Conservation (phyloP, 164 flowering plant genomes). For the Nymphaea thermarum region DNA sequence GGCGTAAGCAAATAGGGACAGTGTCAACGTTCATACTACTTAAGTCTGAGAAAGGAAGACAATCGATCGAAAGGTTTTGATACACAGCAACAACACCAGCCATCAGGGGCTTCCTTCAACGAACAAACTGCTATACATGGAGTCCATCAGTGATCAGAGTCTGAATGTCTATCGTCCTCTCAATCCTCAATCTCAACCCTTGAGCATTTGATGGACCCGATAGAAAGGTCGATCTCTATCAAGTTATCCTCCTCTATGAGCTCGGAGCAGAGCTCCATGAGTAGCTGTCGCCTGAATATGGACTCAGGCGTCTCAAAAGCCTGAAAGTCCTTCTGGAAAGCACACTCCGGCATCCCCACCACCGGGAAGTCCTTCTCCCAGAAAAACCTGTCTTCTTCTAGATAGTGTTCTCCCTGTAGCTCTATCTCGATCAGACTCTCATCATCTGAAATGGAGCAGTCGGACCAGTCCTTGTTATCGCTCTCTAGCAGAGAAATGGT, state of each 20-base stretch:
- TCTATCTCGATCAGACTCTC: conserved; percentile 82
- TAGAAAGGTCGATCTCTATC: conserved; percentile 56
- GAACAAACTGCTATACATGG: too few species aligned
- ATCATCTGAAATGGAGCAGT: conserved; percentile 74
- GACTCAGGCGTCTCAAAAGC: conserved; percentile 18
- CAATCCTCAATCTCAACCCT: conserved; percentile 29
- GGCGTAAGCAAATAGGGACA: too few species aligned
- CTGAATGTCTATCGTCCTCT: neutral
- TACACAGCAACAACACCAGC: too few species aligned
- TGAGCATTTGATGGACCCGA: conserved; percentile 44
- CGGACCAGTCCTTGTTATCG: conserved; percentile 23
- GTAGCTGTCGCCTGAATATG: conserved; percentile 22
- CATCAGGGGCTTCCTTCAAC: too few species aligned
- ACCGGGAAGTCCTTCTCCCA: conserved; percentile 4
- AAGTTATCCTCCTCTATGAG: conserved; percentile 48
- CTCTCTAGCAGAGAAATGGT: neutral
- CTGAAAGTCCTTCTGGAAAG: conserved; percentile 3
- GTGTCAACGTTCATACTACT: too few species aligned
- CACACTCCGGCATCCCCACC: neutral
- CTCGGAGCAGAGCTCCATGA: conserved; percentile 50
- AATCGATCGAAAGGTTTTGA: too few species aligned
- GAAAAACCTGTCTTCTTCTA: conserved; percentile 10
- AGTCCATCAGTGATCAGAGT: too few species aligned
- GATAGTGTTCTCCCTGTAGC: conserved; percentile 53
- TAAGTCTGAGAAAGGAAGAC: too few species aligned